These are phyloP conservation scores for Blepharisma japonicum DNA, from an alignment of 73 alveolate species.

Conservation along the genomic window DNA sequence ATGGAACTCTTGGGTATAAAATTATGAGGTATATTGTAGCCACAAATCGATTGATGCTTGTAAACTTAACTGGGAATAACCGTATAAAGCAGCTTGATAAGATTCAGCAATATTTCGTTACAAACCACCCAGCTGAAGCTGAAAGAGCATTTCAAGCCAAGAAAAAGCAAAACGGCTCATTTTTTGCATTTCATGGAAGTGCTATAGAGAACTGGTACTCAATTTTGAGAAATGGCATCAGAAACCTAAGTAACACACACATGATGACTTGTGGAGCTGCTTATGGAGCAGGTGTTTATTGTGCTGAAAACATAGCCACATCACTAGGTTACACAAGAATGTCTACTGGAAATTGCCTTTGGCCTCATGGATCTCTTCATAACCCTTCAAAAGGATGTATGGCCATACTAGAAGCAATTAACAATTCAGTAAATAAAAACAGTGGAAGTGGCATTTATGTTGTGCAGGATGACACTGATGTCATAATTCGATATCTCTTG, in stretches of 20 bases:
- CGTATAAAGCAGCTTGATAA: neutral
- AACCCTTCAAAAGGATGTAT: neutral
- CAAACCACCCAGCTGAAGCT: conserved; percentile 39
- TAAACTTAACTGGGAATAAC: conserved; percentile 11
- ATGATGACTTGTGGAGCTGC: conserved; percentile 81
- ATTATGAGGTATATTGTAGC: conserved; percentile 45
- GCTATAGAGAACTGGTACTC: conserved; percentile 61
- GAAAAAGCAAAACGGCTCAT: conserved; percentile 47
- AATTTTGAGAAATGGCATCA: conserved; percentile 60
- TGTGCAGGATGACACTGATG: neutral
- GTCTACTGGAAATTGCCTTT: neutral
- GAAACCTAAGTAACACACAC: conserved; percentile 53
- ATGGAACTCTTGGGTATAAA: conserved; percentile 34
- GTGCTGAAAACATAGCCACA: conserved; percentile 43
- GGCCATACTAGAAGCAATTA: conserved; percentile 15
- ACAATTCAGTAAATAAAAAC: neutral
- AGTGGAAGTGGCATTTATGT: conserved; percentile 21
- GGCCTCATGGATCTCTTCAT: neutral
- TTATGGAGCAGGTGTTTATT: conserved; percentile 66
- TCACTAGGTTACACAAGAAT: conserved; percentile 43
- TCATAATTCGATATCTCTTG: neutral
- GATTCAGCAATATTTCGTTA: conserved; percentile 31
- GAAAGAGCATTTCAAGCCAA: conserved; percentile 38
- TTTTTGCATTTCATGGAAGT: conserved; percentile 63
- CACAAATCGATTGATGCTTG: conserved; percentile 37